Percentiles rank a stretch among this genome's conserved stretches.
phyloP scores from a whole-genome alignment of 352 stramenopile genomes.

The Phytophthora cryptogea region DNA sequence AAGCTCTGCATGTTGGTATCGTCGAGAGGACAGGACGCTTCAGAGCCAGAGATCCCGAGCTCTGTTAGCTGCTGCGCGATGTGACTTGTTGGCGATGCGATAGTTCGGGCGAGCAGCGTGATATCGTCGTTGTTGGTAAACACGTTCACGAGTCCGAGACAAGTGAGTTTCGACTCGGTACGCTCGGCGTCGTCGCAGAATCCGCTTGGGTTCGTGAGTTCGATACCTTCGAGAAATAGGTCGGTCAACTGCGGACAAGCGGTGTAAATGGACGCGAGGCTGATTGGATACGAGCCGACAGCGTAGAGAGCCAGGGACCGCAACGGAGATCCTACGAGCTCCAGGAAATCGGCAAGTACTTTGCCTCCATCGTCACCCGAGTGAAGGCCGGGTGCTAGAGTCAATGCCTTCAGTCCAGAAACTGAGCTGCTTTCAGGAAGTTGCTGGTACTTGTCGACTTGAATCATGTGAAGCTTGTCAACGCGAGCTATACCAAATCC shows the following conservation, averaged over 20 bases:
- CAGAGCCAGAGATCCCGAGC: slow-evolving; percentile 28
- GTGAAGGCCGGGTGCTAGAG: slow-evolving; percentile 22
- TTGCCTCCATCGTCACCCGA: slow-evolving; percentile 15
- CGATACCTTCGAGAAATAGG: slow-evolving; percentile 32
- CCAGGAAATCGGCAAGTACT: slow-evolving; percentile 24
- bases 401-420: slow-evolving; percentile 19
- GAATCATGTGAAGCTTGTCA: not conserved
- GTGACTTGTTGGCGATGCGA: slow-evolving; percentile 12
- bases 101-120: slow-evolving; percentile 5
- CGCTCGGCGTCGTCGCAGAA: slow-evolving; percentile 12
- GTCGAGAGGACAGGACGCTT: slow-evolving; percentile 29
- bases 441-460: slow-evolving; percentile 10
- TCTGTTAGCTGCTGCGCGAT: slow-evolving; percentile 27
- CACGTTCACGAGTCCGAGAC: slow-evolving; percentile 27
- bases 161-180: slow-evolving; percentile 10
- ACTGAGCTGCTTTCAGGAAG: not conserved
- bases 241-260: slow-evolving; percentile 30
- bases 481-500: slow-evolving; percentile 27
- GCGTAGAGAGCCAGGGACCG: slow-evolving; percentile 26
- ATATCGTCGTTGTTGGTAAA: slow-evolving; percentile 27
- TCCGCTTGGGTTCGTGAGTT: slow-evolving; percentile 18
- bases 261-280: slow-evolving; percentile 19
- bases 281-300: slow-evolving; percentile 11
- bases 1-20: slow-evolving; percentile 23
- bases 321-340: slow-evolving; percentile 22